Base-by-base conservation (phyloP, 345 rosid genomes). In the Eucalyptus caleyi region DNA sequence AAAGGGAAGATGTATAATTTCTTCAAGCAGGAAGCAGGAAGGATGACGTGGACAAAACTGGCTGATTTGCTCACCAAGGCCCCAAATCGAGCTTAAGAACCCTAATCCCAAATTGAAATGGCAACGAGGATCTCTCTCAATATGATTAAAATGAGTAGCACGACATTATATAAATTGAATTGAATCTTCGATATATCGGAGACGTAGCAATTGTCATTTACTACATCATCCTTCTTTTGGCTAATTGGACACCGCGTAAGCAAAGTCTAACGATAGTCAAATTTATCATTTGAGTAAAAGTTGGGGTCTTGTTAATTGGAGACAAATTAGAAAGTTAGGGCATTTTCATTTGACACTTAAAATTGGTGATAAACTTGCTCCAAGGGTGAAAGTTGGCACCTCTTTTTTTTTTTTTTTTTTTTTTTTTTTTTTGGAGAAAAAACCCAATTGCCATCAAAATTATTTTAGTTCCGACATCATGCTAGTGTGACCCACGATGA, bases 131-230 rank as follows among this genome's bases (percentile, higher is more conserved):
- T 45, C 34, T 27, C 37, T n/a, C 72, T 30, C 37, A 24, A 7
- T 65, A 30, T 65, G 72, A n/a, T 65, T 65, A 65, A 30, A 65
- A 65, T 7, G 37, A n/a, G 34, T n/a, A 14, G 37, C 72, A 30
- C 5, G 1, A 1, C 72, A 65, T 30, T 10, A 6, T 30, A 30
- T 65, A 27, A 27, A 30, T 65, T 65, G 16, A 65, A 65, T 65
- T 15, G 37, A 62, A 10, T 30, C 37, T 65, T 30, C 2, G 37
- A 32, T 65, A 7, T 16, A 5, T n/a, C 10, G 11, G 37, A 14
- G 77, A n/a, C 0, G 11, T 65, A 1, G 19, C 3, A 65, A 65
- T n/a, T 0, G 11, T 32, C 77, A n/a, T n/a, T n/a, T 10, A 32
- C 21, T 10, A 30, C 19, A 32, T 65, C 21, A 65, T 65, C 37